Evolutionary conservation across 1,284 basidiomycete species (phyloP).

Genomic region (Pseudozyma pruni): DNA sequence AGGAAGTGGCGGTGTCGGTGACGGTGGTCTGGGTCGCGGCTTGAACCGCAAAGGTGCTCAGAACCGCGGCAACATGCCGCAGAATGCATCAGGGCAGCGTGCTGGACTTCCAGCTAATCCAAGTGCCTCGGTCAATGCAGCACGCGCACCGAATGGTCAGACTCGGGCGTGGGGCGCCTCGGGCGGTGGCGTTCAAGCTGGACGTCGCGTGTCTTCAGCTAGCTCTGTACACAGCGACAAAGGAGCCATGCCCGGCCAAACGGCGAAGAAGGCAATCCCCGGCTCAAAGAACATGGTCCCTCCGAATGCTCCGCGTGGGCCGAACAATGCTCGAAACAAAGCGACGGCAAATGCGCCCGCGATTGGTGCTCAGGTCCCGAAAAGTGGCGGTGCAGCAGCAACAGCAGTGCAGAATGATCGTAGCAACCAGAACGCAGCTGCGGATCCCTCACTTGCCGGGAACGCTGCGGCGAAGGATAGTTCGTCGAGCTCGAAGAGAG

Average conservation of each 20-base stretch:
- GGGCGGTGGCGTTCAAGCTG: conserved; percentile 3
- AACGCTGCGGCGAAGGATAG: conserved; percentile 5
- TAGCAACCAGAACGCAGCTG: not conserved
- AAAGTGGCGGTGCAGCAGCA: not conserved
- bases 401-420: too few species aligned
- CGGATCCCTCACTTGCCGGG: not conserved
- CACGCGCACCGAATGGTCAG: conserved; percentile 19
- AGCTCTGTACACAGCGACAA: conserved; percentile 37
- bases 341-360: conserved; percentile 2
- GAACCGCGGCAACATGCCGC: conserved; percentile 15
- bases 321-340: conserved; percentile 21
- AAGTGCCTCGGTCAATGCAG: conserved; percentile 12
- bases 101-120: conserved; percentile 29
- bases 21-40: conserved; percentile 6
- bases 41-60: conserved; percentile 22
- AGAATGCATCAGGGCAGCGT: conserved; percentile 7
- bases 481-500: conserved; percentile 15
- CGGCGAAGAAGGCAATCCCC: conserved; percentile 17
- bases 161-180: conserved; percentile 17
- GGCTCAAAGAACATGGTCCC: conserved; percentile 44
- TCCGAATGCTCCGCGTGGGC: conserved; percentile 37
- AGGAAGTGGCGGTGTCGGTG: conserved; percentile 1
- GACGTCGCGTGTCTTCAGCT: conserved; percentile 20
- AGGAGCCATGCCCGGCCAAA: conserved; percentile 3
- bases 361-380: not conserved